Conservation (phyloP, 495 filamentous ascomycete genomes). For the Physcia stellaris region DNA sequence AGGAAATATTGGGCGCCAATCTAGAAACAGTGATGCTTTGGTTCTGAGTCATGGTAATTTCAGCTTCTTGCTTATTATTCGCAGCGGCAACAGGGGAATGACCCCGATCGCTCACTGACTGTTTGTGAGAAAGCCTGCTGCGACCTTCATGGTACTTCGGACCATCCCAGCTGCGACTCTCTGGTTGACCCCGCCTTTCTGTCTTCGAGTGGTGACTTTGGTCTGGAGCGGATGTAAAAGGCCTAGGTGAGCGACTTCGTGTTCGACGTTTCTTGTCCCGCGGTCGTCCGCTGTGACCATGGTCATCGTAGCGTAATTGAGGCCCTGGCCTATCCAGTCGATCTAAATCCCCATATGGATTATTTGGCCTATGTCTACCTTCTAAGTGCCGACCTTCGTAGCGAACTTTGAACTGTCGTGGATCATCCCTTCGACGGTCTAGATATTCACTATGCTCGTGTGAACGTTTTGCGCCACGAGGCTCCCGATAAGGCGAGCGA, state of each 20-base stretch:
- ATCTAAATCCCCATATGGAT: slow-evolving; percentile 54
- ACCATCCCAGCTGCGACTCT: slow-evolving; percentile 1
- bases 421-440: slow-evolving; percentile 33
- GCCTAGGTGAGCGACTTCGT: slow-evolving; percentile 50
- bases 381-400: slow-evolving; percentile 37
- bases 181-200: neutral
- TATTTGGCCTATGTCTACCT: slow-evolving; percentile 29
- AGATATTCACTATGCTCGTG: slow-evolving; percentile 49
- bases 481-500: slow-evolving; percentile 25
- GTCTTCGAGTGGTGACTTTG: neutral
- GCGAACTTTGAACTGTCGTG: slow-evolving; percentile 45
- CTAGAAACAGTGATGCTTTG: slow-evolving; percentile 31
- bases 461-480: slow-evolving; percentile 53
- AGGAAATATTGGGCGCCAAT: slow-evolving; percentile 11
- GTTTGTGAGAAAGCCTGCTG: slow-evolving; percentile 34
- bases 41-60: slow-evolving; percentile 50
- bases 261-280: slow-evolving; percentile 50
- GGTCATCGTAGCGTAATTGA: slow-evolving; percentile 39
- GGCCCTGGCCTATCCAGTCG: slow-evolving; percentile 36
- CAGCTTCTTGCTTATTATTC: slow-evolving; percentile 47
- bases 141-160: slow-evolving; percentile 12
- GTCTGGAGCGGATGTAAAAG: neutral
- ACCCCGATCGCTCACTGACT: slow-evolving; percentile 57
- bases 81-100: slow-evolving; percentile 39
- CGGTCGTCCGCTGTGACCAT: slow-evolving; percentile 18